A percentile compares a stretch with the other conserved stretches of the same genome.
Conservation (phyloP, 495 filamentous ascomycete genomes). For the Elaphomyces granulatus region DNA sequence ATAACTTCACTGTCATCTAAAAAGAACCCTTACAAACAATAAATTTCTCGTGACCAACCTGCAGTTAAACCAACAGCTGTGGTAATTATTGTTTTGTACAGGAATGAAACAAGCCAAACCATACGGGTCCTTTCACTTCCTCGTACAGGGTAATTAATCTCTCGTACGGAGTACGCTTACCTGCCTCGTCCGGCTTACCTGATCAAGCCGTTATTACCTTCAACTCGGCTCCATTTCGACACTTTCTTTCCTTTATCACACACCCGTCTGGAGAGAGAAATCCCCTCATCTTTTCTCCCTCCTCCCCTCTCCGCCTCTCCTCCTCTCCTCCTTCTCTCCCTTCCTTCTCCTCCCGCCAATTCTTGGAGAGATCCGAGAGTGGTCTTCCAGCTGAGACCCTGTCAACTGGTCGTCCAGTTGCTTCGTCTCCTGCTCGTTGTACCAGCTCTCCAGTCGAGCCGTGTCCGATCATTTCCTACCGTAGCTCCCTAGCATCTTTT, state of each 20-base stretch:
- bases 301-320: slow-evolving; percentile 34
- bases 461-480: slow-evolving; percentile 31
- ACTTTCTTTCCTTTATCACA: slow-evolving; percentile 18
- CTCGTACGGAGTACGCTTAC: too few relatives aligned
- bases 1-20: too few relatives aligned
- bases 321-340: slow-evolving; percentile 43
- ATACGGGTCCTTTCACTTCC: too few relatives aligned
- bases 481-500: not conserved
- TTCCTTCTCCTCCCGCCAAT: slow-evolving; percentile 31
- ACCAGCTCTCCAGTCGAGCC: slow-evolving; percentile 33
- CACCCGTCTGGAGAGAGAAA: slow-evolving; percentile 39
- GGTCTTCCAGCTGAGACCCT: slow-evolving; percentile 17
- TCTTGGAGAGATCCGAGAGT: slow-evolving; percentile 31
- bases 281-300: slow-evolving; percentile 22
- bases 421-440: slow-evolving; percentile 15
- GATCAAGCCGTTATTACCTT: too few relatives aligned
- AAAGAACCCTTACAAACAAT: too few relatives aligned
- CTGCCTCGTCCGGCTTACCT: too few relatives aligned
- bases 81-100: too few relatives aligned
- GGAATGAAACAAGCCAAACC: too few relatives aligned
- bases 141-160: too few relatives aligned
- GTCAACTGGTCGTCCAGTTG: slow-evolving; percentile 23
- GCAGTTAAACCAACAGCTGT: too few relatives aligned
- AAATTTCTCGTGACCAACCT: too few relatives aligned
- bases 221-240: too few relatives aligned